Evolutionary conservation across 352 stramenopile species (phyloP).

Genomic region (Globisporangium radiosum): DNA sequence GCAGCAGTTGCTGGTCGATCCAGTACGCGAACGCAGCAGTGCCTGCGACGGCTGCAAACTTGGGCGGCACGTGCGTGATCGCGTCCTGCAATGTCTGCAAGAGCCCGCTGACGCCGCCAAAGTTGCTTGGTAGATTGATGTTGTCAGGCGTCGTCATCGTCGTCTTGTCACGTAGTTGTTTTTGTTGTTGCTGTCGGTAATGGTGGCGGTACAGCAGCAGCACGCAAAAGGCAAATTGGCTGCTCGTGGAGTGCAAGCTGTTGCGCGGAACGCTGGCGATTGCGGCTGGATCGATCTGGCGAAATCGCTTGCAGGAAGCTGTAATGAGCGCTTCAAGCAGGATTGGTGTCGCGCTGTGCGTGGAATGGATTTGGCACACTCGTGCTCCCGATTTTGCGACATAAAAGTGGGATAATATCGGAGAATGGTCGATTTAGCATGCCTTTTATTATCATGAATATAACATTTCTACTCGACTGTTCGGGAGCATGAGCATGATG

Average conservation of each 20-base stretch:
- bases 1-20: conserved; percentile 45
- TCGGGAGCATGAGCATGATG: too few relatives aligned
- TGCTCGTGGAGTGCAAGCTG: neutral
- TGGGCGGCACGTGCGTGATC: conserved; percentile 21
- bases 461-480: too few relatives aligned
- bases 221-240: neutral
- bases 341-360: neutral
- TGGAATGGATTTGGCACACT: neutral
- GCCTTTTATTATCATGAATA: too few relatives aligned
- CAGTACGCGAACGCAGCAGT: conserved; percentile 36
- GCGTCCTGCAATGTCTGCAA: neutral
- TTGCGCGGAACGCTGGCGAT: neutral
- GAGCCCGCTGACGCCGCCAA: neutral
- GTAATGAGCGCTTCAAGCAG: neutral
- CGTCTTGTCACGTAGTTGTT: too few relatives aligned
- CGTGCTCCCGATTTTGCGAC: too few relatives aligned
- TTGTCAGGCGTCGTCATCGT: neutral
- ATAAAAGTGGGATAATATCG: too few relatives aligned
- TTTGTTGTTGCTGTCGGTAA: neutral
- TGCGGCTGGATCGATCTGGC: neutral
- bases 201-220: too few relatives aligned
- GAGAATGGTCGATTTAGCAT: too few relatives aligned
- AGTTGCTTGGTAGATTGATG: neutral
- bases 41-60: conserved; percentile 39
- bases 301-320: neutral